Conservation (phyloP, 495 filamentous ascomycete species). For the Penicillium psychrofluorescens region DNA sequence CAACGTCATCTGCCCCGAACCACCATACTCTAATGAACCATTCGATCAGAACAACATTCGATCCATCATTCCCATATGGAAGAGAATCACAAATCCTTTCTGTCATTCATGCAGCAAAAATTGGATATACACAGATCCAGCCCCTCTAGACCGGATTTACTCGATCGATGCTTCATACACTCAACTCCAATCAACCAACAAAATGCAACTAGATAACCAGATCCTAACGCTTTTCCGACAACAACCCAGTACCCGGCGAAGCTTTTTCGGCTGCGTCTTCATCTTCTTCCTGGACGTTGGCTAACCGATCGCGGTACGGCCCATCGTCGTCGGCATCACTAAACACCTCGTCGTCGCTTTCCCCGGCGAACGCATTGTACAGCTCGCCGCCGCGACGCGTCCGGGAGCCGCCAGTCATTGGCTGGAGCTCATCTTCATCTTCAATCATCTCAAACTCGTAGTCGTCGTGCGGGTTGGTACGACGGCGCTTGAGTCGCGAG, state of each 20-base stretch:
- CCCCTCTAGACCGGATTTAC: neutral
- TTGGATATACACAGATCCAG: slow-evolving; percentile 3
- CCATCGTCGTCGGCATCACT: slow-evolving; percentile 46
- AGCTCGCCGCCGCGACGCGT: slow-evolving; percentile 68
- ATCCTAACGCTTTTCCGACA: slow-evolving; percentile 14
- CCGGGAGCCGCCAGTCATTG: slow-evolving; percentile 29
- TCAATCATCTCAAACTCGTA: slow-evolving; percentile 94
- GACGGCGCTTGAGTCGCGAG: slow-evolving; percentile 66
- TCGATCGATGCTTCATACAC: neutral
- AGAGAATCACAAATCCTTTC: too few relatives aligned
- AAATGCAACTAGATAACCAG: slow-evolving; percentile 1
- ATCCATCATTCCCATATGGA: too few relatives aligned
- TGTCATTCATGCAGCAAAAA: neutral
- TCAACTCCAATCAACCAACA: slow-evolving; percentile 1
- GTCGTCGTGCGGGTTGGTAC: slow-evolving; percentile 69
- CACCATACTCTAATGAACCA: neutral
- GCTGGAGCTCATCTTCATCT: slow-evolving; percentile 68
- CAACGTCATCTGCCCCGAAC: slow-evolving; percentile 20
- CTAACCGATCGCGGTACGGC: slow-evolving; percentile 30
- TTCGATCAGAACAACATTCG: neutral
- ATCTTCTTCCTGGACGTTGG: slow-evolving; percentile 15
- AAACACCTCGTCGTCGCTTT: slow-evolving; percentile 64
- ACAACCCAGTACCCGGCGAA: slow-evolving; percentile 8
- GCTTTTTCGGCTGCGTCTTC: slow-evolving; percentile 7
- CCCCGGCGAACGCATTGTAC: slow-evolving; percentile 88